A percentile compares a stretch with the other conserved stretches of the same genome.
Evolutionary conservation across 2,329 filamentous ascomycete genomes (phyloP).

Genomic region (Coccinonectria pachysandricola): DNA sequence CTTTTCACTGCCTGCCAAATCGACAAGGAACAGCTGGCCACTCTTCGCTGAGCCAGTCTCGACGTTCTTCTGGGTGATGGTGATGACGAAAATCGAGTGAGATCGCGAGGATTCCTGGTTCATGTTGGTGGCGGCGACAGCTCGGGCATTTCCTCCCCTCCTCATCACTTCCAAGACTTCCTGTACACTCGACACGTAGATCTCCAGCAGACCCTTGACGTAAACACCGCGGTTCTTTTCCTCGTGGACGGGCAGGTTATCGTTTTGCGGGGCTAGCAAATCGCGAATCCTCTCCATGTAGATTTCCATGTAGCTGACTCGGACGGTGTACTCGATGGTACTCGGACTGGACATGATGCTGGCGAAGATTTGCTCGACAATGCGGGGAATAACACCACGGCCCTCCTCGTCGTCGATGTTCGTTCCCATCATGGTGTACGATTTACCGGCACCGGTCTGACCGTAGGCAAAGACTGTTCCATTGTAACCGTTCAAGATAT

Average conservation of each 20-base stretch:
- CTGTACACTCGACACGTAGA: constrained; percentile 89
- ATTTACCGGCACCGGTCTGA: constrained; percentile 97
- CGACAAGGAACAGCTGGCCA: constrained; percentile 91
- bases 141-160: constrained; percentile 76
- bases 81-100: constrained; percentile 96
- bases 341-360: constrained; percentile 86
- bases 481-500: constrained; percentile 98
- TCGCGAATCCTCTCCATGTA: constrained; percentile 99
- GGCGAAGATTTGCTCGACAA: constrained; percentile 94
- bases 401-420: constrained; percentile 84
- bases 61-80: constrained; percentile 93
- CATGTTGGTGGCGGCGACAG: constrained; percentile 97
- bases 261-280: constrained; percentile 82
- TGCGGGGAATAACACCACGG: constrained; percentile 92
- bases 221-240: constrained; percentile 95
- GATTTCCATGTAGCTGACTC: constrained; percentile 99
- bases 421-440: constrained; percentile 77
- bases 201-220: constrained; percentile 87
- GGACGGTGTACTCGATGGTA: constrained; percentile 97
- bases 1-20: constrained; percentile 97
- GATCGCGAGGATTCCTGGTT: constrained; percentile 97
- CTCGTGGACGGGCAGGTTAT: constrained; percentile 95
- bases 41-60: constrained; percentile 94
- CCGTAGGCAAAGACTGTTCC: constrained; percentile 98
- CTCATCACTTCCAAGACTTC: constrained; percentile 97